Evolutionary conservation across 495 filamentous ascomycete genomes (phyloP).

Genomic region (Xylaria grammica): DNA sequence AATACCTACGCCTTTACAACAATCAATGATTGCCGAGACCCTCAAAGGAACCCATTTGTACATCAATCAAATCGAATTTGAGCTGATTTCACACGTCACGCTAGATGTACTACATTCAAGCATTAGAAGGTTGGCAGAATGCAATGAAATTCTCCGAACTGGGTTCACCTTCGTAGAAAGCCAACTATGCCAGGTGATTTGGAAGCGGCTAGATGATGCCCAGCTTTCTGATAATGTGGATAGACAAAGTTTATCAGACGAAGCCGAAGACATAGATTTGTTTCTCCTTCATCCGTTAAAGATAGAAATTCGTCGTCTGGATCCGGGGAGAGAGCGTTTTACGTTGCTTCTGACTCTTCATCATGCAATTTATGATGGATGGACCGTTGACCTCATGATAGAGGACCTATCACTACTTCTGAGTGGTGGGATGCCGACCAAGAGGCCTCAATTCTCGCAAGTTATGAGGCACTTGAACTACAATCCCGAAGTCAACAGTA

Average conservation of each 20-base stretch:
- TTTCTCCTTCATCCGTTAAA: constrained; percentile 63
- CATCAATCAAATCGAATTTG: constrained; percentile 74
- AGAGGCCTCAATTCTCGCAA: constrained; percentile 58
- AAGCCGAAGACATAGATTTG: constrained; percentile 27
- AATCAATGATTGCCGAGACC: constrained; percentile 79
- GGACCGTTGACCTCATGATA: constrained; percentile 76
- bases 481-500: constrained; percentile 5
- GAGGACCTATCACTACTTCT: constrained; percentile 61
- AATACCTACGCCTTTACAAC: constrained; percentile 71
- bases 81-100: constrained; percentile 40
- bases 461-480: constrained; percentile 37
- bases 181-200: constrained; percentile 66
- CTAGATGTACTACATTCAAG: constrained; percentile 16
- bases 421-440: constrained; percentile 24
- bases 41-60: constrained; percentile 60
- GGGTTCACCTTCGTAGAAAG: constrained; percentile 64
- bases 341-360: constrained; percentile 53
- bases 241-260: constrained; percentile 25
- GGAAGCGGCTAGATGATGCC: constrained; percentile 50
- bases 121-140: constrained; percentile 44
- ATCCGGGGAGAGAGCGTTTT: constrained; percentile 23
- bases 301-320: constrained; percentile 50
- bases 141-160: constrained; percentile 70
- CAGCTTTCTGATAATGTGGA: constrained; percentile 49
- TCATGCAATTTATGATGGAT: constrained; percentile 83